Base-by-base conservation (phyloP, 2,329 filamentous ascomycete genomes). In the Arthroderma uncinatum region DNA sequence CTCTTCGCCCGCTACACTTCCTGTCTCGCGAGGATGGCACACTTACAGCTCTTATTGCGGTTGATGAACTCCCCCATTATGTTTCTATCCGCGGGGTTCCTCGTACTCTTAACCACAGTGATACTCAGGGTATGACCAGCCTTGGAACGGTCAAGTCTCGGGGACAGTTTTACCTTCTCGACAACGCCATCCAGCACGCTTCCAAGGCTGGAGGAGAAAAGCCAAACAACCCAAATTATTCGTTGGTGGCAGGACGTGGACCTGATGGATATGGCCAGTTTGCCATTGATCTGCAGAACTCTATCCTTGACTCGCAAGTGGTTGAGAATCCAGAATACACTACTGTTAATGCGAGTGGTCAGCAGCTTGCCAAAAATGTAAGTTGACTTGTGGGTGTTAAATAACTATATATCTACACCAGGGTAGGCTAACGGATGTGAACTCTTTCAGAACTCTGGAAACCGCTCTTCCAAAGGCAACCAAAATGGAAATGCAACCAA, bases 51-150 rank as follows among this genome's bases (percentile, higher is more conserved):
- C 68, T 78, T 10, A 65, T 78, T 44, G 71, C 75, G 4, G 62
- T 76, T 4, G 75, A 77, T 59, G 75, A 78, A 60, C 65, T 78
- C 1, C 74, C 74, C 2, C 23, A 64, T 1, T 62, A 65, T 19
- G 54, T 77, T 39, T 61, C 62, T 2, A 67, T 78, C 54, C 66
- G 65, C 30, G 71, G 69, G 10, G 65, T 73, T 14, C 64, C 73
- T 52, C 70, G 73, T 14, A 63, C 56, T 4, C 59, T 77, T 9
- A 64, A 62, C 42, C 58, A 67, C 8, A 64, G 64, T 33, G 71
- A 75, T 2, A 75, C 72, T 5, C 66, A 70, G 25, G 72, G 71
- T 42, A 76, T 76, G 74, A 73, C 66, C 9, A 70, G 71, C 55
- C 62, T 75, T 54, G 75, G 75, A 9, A 64, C 69, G 9, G 62